These are phyloP conservation scores for Trichoderma parareesei DNA, from an alignment of 495 filamentous ascomycete species.

Conservation along the genomic window DNA sequence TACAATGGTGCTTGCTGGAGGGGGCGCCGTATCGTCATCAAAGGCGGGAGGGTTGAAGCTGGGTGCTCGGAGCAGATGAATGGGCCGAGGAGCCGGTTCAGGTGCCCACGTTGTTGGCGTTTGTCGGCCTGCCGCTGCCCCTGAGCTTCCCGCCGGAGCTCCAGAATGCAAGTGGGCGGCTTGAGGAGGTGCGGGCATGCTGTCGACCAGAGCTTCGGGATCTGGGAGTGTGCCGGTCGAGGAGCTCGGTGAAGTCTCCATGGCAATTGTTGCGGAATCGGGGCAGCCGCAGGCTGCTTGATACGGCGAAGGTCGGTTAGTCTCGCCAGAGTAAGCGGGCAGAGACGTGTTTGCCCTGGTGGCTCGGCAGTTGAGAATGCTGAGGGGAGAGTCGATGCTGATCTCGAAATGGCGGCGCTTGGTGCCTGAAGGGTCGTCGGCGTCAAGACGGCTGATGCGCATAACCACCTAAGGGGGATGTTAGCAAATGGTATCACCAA, in stretches of 20 bases:
- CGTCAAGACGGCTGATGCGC: slow-evolving; percentile 83
- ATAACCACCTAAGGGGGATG: slow-evolving; percentile 73
- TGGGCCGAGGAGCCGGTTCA: slow-evolving; percentile 47
- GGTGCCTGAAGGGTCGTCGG: slow-evolving; percentile 60
- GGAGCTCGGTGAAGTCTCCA: slow-evolving; percentile 25
- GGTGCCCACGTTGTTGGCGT: slow-evolving; percentile 15
- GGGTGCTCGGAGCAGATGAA: slow-evolving; percentile 81
- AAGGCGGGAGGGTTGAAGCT: slow-evolving; percentile 89
- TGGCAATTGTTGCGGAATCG: slow-evolving; percentile 49
- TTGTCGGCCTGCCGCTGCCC: slow-evolving; percentile 16
- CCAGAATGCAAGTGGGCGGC: slow-evolving; percentile 23
- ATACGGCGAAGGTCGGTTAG: slow-evolving; percentile 35
- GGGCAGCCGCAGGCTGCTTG: slow-evolving; percentile 71
- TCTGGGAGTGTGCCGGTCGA: slow-evolving; percentile 25
- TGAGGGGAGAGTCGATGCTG: slow-evolving; percentile 95
- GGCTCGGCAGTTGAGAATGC: slow-evolving; percentile 88
- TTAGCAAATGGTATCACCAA: slow-evolving; percentile 14
- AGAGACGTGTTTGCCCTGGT: slow-evolving; percentile 85
- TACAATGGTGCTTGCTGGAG: slow-evolving; percentile 18
- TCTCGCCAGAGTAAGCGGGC: slow-evolving; percentile 69
- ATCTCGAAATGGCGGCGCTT: slow-evolving; percentile 96
- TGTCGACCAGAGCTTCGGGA: slow-evolving; percentile 14
- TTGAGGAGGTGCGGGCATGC: slow-evolving; percentile 19
- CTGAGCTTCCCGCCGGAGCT: slow-evolving; percentile 12
- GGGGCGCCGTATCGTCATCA: slow-evolving; percentile 80